Percentiles rank a stretch among this genome's conserved stretches.
Evolutionary conservation across 306 rosid species (phyloP).

Genomic region (Malus asiatica): DNA sequence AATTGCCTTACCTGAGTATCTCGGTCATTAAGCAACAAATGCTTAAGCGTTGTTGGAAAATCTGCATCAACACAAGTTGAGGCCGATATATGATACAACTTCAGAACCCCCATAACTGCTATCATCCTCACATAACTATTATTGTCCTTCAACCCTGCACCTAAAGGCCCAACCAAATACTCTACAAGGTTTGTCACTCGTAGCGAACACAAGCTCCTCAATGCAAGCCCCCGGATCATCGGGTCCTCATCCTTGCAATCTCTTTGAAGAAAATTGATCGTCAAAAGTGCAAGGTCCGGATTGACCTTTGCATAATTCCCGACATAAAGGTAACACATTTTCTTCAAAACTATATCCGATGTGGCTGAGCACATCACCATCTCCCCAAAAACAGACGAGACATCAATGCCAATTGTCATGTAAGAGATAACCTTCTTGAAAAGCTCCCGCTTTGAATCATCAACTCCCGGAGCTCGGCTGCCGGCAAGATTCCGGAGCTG

Average conservation of each 20-base stretch:
- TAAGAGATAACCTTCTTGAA: slow-evolving; percentile 95
- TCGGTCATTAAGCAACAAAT: slow-evolving; percentile 75
- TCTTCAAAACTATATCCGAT: slow-evolving; percentile 83
- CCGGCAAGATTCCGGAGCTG: slow-evolving; percentile 99
- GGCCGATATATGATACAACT: slow-evolving; percentile 87
- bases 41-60: slow-evolving; percentile 74
- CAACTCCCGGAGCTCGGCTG: slow-evolving; percentile 93
- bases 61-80: slow-evolving; percentile 90
- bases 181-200: slow-evolving; percentile 88
- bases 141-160: slow-evolving; percentile 82
- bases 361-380: slow-evolving; percentile 99
- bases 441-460: slow-evolving; percentile 94
- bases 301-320: slow-evolving; percentile 93
- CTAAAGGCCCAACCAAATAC: slow-evolving; percentile 95
- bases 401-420: slow-evolving; percentile 95
- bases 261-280: slow-evolving; percentile 95
- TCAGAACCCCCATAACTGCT: slow-evolving; percentile 86
- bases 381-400: slow-evolving; percentile 89
- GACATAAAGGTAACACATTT: slow-evolving; percentile 96
- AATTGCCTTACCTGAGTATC: slow-evolving; percentile 68
- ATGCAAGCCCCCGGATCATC: slow-evolving; percentile 90
- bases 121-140: slow-evolving; percentile 86
- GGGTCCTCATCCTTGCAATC: slow-evolving; percentile 99
- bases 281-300: slow-evolving; percentile 94
- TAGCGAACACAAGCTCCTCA: slow-evolving; percentile 91